Evolutionary conservation across 2,329 filamentous ascomycete genomes (phyloP).

Genomic region (Zymoseptoria passerinii): DNA sequence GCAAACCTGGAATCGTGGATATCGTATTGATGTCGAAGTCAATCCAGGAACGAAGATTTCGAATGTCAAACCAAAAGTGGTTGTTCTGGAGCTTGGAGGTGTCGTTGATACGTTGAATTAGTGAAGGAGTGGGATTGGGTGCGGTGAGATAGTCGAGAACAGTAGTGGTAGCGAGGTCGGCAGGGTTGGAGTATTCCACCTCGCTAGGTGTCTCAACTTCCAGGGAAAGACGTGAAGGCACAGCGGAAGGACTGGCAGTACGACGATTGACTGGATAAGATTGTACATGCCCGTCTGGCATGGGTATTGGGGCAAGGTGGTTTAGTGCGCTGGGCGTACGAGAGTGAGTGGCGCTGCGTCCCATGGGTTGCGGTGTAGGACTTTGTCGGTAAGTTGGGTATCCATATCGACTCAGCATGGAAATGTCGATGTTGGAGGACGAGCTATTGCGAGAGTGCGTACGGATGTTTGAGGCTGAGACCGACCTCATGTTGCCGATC

Average conservation of each 20-base stretch:
- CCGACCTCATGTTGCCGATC: conserved; percentile 20
- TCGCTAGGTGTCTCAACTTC: conserved; percentile 30
- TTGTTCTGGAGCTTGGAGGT: conserved; percentile 62
- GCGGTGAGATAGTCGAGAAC: conserved; percentile 70
- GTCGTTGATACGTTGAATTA: conserved; percentile 66
- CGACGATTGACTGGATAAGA: conserved; percentile 24
- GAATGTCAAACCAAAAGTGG: conserved; percentile 94
- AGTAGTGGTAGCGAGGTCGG: conserved; percentile 49
- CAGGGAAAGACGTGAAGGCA: conserved; percentile 35
- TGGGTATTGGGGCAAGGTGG: conserved; percentile 29
- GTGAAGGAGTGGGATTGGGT: conserved; percentile 70
- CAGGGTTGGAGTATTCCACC: background rate
- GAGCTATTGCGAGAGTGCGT: conserved; percentile 27
- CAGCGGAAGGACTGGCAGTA: conserved; percentile 32
- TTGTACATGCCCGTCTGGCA: conserved; percentile 25
- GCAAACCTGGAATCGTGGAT: conserved; percentile 62
- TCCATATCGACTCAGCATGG: conserved; percentile 50
- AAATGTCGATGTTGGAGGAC: conserved; percentile 27
- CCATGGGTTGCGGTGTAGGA: conserved; percentile 29
- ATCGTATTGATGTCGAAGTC: conserved; percentile 68
- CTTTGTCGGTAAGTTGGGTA: conserved; percentile 66
- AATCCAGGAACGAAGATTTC: conserved; percentile 76
- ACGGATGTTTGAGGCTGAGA: conserved; percentile 21
- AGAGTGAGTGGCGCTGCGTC: conserved; percentile 18
- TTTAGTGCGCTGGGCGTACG: conserved; percentile 30